Evolutionary conservation across 768 basidiomycete genomes (phyloP), one percentile per base, ranked within the genome.

Genomic region (Coprinellus micaceus): DNA sequence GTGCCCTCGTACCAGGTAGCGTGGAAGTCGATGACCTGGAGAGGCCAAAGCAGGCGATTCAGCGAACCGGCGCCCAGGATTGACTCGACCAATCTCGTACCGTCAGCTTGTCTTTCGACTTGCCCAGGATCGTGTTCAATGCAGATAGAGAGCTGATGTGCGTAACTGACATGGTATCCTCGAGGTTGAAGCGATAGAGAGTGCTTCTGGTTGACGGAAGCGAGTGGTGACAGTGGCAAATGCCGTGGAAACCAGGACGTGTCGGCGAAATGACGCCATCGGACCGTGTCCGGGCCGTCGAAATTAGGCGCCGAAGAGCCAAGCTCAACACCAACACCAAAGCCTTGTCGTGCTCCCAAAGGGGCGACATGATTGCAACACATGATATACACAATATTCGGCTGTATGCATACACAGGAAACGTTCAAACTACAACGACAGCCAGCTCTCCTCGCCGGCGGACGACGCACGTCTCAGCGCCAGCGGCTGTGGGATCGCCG

Each of bases 11-110:
- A 89, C 91, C 91, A 93, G 58, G 85, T 81, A 54, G 91, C 91
- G 68, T 91, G 88, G 65, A 93, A 93, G 71, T 93, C 91, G 58
- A 93, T 89, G 57, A 93, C 85, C 89, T 90, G 53, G 28, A 28
- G 21, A 40, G 9, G 17, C 9, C 40, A 15, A 17, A 43, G 15
- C 40, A 43, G 15, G 40, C 21, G 29, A n/a, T 22, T 52, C 28
- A 51, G 50, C 15, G 13, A 33, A 47, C 12, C 9, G 12, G 45
- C 46, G 58, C 40, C 28, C 48, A 29, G 24, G 30, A 43, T 33
- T 48, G 50, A 29, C 28, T 6, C 24, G 19, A n/a, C 24, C 12
- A 21, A 3, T 12, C 17, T 19, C 74, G 59, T 53, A 90, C 89
- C 22, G 87, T 80, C 26, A 91, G 67, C 65, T 89, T 90, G 52